phyloP scores from a whole-genome alignment of 352 stramenopile genomes.

The Pythium sukuiense region DNA sequence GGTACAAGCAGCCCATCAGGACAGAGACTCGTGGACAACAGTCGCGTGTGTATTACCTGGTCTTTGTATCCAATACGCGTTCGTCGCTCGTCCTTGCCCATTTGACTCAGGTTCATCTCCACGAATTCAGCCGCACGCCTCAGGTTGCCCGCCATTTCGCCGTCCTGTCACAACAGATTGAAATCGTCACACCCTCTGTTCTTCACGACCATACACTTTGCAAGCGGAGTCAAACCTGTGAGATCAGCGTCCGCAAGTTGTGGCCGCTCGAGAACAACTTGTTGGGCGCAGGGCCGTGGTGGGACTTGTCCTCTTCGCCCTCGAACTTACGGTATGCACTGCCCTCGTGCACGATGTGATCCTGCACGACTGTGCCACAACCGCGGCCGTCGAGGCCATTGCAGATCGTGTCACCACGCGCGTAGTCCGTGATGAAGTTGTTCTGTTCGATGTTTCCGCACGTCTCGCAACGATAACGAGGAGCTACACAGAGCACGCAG shows the following conservation, averaged over 20 bases:
- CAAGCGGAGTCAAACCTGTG: constrained; percentile 47
- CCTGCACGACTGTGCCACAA: constrained; percentile 93
- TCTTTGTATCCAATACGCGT: constrained; percentile 98
- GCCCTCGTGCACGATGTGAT: constrained; percentile 96
- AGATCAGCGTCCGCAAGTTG: constrained; percentile 95
- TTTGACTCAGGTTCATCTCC: constrained; percentile 96
- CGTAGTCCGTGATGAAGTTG: constrained; percentile 90
- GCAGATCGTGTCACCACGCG: constrained; percentile 85
- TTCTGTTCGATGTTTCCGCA: constrained; percentile 89
- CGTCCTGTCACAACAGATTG: constrained; percentile 42
- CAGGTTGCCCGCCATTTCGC: constrained; percentile 85
- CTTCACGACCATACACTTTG: too few relatives aligned
- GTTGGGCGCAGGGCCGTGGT: constrained; percentile 95
- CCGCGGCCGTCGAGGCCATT: constrained; percentile 84
- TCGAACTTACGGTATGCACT: constrained; percentile 97
- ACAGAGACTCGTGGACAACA: constrained; percentile 9
- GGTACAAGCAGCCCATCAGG: constrained; percentile 1
- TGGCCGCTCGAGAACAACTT: constrained; percentile 94
- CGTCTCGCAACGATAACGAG: constrained; percentile 81
- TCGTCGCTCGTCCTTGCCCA: constrained; percentile 95
- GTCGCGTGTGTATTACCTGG: constrained; percentile 51
- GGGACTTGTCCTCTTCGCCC: constrained; percentile 95
- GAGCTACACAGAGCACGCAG: constrained; percentile 35
- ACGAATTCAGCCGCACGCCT: constrained; percentile 89
- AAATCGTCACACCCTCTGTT: neutral